Evolutionary conservation across 2,329 filamentous ascomycete species (phyloP).

Genomic region (Hypoxylon sp.): DNA sequence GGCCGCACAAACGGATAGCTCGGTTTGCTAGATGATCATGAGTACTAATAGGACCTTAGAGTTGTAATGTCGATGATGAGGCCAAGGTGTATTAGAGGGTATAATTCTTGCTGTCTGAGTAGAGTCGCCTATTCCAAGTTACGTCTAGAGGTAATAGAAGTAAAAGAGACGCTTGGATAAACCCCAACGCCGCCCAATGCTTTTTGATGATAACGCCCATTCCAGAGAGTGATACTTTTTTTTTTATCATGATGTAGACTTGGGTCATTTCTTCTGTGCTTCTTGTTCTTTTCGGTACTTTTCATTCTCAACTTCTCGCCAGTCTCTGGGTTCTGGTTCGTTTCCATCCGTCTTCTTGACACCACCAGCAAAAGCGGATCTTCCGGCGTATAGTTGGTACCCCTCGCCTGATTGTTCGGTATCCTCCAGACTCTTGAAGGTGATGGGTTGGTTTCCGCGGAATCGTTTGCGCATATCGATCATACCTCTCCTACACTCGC

Average conservation of each 20-base stretch:
- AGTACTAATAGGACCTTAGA: not conserved
- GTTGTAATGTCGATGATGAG: not conserved
- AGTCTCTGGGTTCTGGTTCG: constrained; percentile 68
- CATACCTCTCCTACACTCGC: constrained; percentile 94
- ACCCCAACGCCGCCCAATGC: constrained; percentile 44
- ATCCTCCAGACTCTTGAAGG: constrained; percentile 68
- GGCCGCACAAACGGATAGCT: no score
- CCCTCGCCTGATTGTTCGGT: constrained; percentile 65
- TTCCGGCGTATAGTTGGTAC: constrained; percentile 82
- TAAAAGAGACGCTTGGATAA: constrained; percentile 21
- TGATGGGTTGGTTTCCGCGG: constrained; percentile 88
- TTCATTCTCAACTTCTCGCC: constrained; percentile 72
- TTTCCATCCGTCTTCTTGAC: constrained; percentile 73
- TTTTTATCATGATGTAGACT: constrained; percentile 16
- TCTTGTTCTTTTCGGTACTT: constrained; percentile 58
- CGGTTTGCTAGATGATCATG: no score
- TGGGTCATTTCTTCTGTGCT: constrained; percentile 39
- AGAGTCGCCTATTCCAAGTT: constrained; percentile 12
- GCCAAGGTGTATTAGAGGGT: not conserved
- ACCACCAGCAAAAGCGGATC: constrained; percentile 71
- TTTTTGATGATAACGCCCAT: constrained; percentile 17
- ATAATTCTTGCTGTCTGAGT: constrained; percentile 8
- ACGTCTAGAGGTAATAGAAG: constrained; percentile 9
- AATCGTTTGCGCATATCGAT: constrained; percentile 99
- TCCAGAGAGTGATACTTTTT: not conserved